Evolutionary conservation across 1,139 yeast genomes (phyloP).

Genomic region (Yamadazyma atmosphaerica): DNA sequence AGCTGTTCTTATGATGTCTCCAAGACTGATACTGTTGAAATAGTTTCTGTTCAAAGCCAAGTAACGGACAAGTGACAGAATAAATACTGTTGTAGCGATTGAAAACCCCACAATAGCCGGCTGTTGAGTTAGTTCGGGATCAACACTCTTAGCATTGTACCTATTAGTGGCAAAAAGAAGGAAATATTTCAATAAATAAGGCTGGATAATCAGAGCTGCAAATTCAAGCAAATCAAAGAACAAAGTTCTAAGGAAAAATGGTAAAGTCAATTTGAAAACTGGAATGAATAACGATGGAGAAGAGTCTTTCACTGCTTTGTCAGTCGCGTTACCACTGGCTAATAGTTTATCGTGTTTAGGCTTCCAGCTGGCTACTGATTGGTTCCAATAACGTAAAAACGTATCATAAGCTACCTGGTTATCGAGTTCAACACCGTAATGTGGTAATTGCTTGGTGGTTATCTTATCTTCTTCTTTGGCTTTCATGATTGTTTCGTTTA

Average conservation of each 20-base stretch:
- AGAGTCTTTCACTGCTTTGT: slow-evolving; percentile 8
- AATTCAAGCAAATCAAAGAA: slow-evolving; percentile 22
- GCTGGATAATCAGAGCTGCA: slow-evolving; percentile 23
- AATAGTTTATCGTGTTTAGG: slow-evolving; percentile 6
- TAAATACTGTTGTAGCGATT: slow-evolving; percentile 29
- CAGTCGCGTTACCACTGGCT: slow-evolving; percentile 13
- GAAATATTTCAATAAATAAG: slow-evolving; percentile 33
- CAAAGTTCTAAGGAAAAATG: slow-evolving; percentile 12
- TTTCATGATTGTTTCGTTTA: slow-evolving; percentile 21
- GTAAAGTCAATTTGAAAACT: slow-evolving; percentile 4
- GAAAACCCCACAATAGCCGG: slow-evolving; percentile 32
- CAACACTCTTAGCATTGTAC: slow-evolving; percentile 6
- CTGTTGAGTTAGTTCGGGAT: slow-evolving; percentile 14
- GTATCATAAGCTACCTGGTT: slow-evolving; percentile 20
- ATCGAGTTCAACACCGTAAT: slow-evolving; percentile 20
- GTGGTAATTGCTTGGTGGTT: slow-evolving; percentile 26
- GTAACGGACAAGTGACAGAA: slow-evolving; percentile 24
- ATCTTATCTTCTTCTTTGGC: slow-evolving; percentile 23
- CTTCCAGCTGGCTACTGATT: slow-evolving; percentile 12
- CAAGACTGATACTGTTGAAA: slow-evolving; percentile 19
- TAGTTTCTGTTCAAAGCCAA: slow-evolving; percentile 27
- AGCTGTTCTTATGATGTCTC: slow-evolving; percentile 21
- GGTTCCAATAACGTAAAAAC: slow-evolving; percentile 24
- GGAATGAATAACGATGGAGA: slow-evolving; percentile 25
- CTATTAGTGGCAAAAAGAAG: slow-evolving; percentile 26